Evolutionary conservation across 225 moss, liverwort and hornwort genomes (phyloP).

Genomic region (Anthoceros angustus): DNA sequence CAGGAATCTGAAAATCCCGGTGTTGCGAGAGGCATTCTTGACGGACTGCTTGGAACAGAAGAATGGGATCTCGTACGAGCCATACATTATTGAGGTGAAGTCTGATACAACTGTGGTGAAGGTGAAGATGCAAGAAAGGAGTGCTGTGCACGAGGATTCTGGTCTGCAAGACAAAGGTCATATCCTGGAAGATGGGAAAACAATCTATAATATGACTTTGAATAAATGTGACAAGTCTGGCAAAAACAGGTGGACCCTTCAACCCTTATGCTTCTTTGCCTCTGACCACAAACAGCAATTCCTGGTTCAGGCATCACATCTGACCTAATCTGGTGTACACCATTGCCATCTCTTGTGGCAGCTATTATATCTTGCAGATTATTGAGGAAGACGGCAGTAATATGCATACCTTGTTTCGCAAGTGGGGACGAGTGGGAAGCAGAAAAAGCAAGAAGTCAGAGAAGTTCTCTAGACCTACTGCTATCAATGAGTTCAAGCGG

Average conservation of each 20-base stretch:
- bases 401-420: constrained; percentile 56
- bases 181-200: constrained; percentile 68
- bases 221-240: constrained; percentile 76
- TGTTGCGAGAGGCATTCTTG: constrained; percentile 77
- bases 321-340: no score
- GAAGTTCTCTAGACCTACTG: constrained; percentile 38
- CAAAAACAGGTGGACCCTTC: constrained; percentile 50
- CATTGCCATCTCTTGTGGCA: constrained; percentile 12
- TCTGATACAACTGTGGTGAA: constrained; percentile 40
- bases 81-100: constrained; percentile 48
- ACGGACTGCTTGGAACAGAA: constrained; percentile 55
- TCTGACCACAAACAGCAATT: no score
- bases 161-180: constrained; percentile 77
- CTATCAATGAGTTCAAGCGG: constrained; percentile 63
- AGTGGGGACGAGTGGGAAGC: constrained; percentile 95
- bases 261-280: no score
- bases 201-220: constrained; percentile 74
- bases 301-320: no score
- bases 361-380: constrained; percentile 91
- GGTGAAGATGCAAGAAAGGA: constrained; percentile 93
- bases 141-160: constrained; percentile 90
- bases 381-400: constrained; percentile 55
- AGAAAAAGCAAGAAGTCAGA: constrained; percentile 59
- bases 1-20: constrained; percentile 32
- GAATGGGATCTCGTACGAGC: constrained; percentile 41